Evolutionary conservation across 768 basidiomycete species (phyloP).

Genomic region (Pleurotus salmoneostramineus): DNA sequence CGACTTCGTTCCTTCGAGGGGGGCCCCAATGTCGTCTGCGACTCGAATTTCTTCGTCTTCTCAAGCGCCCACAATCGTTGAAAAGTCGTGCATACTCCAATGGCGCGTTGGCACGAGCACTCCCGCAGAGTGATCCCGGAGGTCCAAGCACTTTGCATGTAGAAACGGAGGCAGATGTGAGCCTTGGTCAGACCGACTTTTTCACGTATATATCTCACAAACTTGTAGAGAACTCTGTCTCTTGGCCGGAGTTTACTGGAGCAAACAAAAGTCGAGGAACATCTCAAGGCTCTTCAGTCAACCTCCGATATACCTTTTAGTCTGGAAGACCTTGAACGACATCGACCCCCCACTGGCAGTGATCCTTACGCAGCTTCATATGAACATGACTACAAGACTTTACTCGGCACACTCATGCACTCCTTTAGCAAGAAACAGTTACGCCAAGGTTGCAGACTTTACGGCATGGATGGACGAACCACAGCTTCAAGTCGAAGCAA

Average conservation of each 20-base stretch:
- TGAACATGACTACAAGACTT: slow-evolving; percentile 44
- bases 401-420: slow-evolving; percentile 49
- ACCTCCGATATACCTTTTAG: slow-evolving; percentile 45
- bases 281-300: slow-evolving; percentile 49
- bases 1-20: neutral
- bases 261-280: slow-evolving; percentile 47
- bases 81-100: neutral
- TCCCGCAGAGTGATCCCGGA: neutral
- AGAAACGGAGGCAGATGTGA: neutral
- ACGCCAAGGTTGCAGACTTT: slow-evolving; percentile 45
- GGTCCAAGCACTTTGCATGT: neutral
- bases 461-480: slow-evolving; percentile 30
- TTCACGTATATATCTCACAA: neutral
- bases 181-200: neutral
- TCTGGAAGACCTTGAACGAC: slow-evolving; percentile 51
- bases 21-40: neutral
- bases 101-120: neutral
- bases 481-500: slow-evolving; percentile 13
- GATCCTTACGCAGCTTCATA: slow-evolving; percentile 41
- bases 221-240: neutral
- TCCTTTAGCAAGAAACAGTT: slow-evolving; percentile 67
- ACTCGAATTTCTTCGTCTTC: neutral
- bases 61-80: neutral
- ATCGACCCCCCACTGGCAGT: slow-evolving; percentile 39
- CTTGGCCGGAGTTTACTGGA: slow-evolving; percentile 26